These are phyloP conservation scores for Linaria vulgaris DNA, from an alignment of 257 asterid species.

Conservation along the genomic window DNA sequence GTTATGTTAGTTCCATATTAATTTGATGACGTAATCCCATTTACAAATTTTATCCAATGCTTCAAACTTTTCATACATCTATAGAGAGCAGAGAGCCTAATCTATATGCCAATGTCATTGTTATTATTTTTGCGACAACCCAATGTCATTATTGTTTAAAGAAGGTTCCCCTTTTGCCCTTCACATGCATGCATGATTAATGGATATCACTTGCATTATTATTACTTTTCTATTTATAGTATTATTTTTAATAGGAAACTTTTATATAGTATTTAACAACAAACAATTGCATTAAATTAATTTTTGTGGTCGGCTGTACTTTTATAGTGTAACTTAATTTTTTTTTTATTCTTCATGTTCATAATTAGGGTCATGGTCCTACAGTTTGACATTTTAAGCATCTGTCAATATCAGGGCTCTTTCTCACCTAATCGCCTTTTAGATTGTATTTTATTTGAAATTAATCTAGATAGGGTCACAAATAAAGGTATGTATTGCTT, in stretches of 20 bases:
- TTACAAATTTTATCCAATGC: too few relatives aligned
- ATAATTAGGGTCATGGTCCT: conserved; percentile 26
- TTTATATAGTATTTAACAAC: conserved; percentile 9
- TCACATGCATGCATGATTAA: neutral
- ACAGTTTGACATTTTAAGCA: conserved; percentile 29
- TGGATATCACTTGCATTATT: neutral
- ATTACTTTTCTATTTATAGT: too few relatives aligned
- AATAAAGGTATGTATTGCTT: conserved; percentile 2
- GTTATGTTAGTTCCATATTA: too few relatives aligned
- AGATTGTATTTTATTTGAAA: neutral
- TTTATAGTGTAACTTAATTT: neutral
- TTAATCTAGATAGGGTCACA: conserved; percentile 10
- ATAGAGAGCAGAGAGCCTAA: too few relatives aligned
- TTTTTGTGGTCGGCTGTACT: conserved; percentile 27
- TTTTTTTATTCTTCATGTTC: neutral
- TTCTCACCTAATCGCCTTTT: conserved; percentile 3
- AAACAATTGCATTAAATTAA: conserved; percentile 15
- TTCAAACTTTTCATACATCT: too few relatives aligned
- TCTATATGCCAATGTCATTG: too few relatives aligned
- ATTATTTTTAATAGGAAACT: too few relatives aligned
- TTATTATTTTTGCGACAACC: too few relatives aligned
- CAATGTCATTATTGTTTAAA: too few relatives aligned
- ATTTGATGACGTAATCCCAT: too few relatives aligned
- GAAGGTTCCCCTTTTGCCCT: conserved; percentile 3
- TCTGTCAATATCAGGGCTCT: conserved; percentile 22